Percentiles rank a stretch among this genome's conserved stretches.
Conservation (phyloP, 2,329 filamentous ascomycete species). For the Fusarium caatingaense region DNA sequence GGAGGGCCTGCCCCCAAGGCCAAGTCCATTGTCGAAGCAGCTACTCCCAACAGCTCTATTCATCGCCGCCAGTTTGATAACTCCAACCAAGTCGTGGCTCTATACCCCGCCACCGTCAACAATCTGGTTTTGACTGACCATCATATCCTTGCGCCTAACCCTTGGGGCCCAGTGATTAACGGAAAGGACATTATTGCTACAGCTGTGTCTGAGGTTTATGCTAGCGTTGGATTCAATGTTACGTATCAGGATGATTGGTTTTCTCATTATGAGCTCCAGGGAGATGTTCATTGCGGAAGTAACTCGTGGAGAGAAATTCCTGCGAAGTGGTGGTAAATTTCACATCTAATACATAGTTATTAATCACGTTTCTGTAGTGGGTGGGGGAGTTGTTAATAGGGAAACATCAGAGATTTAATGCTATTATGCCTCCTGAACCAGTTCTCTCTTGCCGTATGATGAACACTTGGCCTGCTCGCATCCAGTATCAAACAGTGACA, state of each 20-base stretch:
- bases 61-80: background rate
- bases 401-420: background rate
- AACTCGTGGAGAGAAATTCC: conserved; percentile 24
- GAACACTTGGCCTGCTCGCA: conserved; percentile 1
- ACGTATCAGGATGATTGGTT: conserved; percentile 46
- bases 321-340: background rate
- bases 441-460: background rate
- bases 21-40: conserved; percentile 31
- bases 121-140: conserved; percentile 36
- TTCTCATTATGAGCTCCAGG: conserved; percentile 37
- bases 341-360: no score
- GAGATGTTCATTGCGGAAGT: conserved; percentile 46
- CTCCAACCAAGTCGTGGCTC: background rate
- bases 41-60: background rate
- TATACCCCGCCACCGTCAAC: conserved; percentile 39
- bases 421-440: background rate
- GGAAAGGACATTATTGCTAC: conserved; percentile 42
- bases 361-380: background rate
- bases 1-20: conserved; percentile 11
- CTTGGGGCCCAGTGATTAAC: conserved; percentile 45
- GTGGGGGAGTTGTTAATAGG: background rate
- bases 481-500: background rate
- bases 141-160: conserved; percentile 36
- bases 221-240: conserved; percentile 33
- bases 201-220: conserved; percentile 40